These are phyloP conservation scores for Fusarium pseudoanthophilum DNA, from an alignment of 2,329 filamentous ascomycete species.

Conservation along the genomic window DNA sequence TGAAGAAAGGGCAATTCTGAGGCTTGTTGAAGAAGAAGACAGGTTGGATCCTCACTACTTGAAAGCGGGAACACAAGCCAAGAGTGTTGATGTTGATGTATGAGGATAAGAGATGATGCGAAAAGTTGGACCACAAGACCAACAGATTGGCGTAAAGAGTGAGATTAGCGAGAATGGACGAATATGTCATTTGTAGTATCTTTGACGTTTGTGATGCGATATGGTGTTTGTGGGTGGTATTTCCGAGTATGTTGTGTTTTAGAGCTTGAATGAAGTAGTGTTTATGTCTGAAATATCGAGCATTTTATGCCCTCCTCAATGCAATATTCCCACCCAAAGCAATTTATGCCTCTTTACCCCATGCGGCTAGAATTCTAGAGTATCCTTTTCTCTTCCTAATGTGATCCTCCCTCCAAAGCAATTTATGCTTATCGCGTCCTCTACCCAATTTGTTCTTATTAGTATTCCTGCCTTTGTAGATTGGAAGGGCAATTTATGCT, in stretches of 20 bases:
- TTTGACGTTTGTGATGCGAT: too few species aligned
- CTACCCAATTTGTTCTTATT: too few species aligned
- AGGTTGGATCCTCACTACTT: not conserved
- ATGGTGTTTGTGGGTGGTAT: not conserved
- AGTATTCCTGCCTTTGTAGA: too few species aligned
- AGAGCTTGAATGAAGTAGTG: rapidly evolving
- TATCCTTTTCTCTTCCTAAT: too few species aligned
- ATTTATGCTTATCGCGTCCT: not conserved
- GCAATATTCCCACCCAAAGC: rapidly evolving
- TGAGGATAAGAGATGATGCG: too few species aligned
- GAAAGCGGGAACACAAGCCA: rapidly evolving
- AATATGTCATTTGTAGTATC: not conserved
- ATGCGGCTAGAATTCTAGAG: too few species aligned
- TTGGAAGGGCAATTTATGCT: not conserved
- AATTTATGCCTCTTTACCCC: not conserved
- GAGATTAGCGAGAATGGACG: too few species aligned
- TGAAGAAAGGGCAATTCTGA: not conserved
- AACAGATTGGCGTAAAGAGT: too few species aligned
- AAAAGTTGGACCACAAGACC: too few species aligned
- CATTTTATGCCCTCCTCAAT: not conserved
- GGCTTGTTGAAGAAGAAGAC: not conserved
- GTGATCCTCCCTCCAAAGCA: not conserved
- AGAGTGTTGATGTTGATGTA: not conserved
- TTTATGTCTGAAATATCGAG: not conserved
- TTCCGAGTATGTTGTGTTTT: not conserved